These are phyloP conservation scores for Kazachstania africana DNA, from an alignment of 805 yeast genomes.

Conservation along the genomic window DNA sequence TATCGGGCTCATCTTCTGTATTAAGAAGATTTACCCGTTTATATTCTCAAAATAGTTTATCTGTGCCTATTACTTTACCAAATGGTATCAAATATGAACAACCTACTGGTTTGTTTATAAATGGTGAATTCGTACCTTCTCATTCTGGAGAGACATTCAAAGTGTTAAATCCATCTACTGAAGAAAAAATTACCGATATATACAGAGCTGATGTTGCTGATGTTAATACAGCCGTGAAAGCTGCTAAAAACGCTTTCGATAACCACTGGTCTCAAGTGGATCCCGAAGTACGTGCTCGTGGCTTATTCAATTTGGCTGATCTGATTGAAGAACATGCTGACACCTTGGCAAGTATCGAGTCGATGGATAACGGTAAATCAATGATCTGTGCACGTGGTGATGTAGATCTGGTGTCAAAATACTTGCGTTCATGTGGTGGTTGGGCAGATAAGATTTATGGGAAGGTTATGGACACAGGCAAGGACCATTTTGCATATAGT, in stretches of 20 bases:
- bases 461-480: constrained; percentile 61
- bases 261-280: constrained; percentile 64
- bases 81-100: constrained; percentile 64
- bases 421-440: constrained; percentile 79
- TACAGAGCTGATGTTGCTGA: constrained; percentile 72
- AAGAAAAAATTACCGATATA: constrained; percentile 53
- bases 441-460: constrained; percentile 85
- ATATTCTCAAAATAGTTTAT: constrained; percentile 30
- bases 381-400: constrained; percentile 61
- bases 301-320: constrained; percentile 63
- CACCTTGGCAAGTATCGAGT: constrained; percentile 65
- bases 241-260: constrained; percentile 71
- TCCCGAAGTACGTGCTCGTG: constrained; percentile 55
- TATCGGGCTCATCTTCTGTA: neutral
- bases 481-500: constrained; percentile 62
- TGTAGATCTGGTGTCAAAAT: constrained; percentile 54
- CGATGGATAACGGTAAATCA: constrained; percentile 86
- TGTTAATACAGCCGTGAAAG: constrained; percentile 74
- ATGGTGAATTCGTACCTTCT: constrained; percentile 61
- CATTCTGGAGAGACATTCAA: constrained; percentile 47
- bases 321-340: constrained; percentile 63
- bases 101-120: constrained; percentile 75
- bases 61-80: constrained; percentile 49
- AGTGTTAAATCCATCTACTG: constrained; percentile 62
- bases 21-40: constrained; percentile 12